phyloP scores from a whole-genome alignment of 495 filamentous ascomycete genomes.

The Aspergillus funiculosus region DNA sequence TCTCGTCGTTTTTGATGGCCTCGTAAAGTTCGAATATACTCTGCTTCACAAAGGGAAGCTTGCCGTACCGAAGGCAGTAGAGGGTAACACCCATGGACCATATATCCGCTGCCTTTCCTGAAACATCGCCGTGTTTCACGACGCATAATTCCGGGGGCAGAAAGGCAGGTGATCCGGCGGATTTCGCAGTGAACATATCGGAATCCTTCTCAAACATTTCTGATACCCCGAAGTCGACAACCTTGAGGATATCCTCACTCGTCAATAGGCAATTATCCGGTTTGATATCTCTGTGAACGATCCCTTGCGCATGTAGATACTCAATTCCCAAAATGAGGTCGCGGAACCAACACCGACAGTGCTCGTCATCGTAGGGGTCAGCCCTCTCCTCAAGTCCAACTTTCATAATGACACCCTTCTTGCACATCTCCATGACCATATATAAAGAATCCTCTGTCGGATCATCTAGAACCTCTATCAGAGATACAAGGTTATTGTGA shows the following conservation, averaged over 20 bases:
- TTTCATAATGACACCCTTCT: constrained; percentile 97
- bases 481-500: constrained; percentile 83
- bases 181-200: constrained; percentile 89
- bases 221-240: constrained; percentile 97
- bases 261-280: constrained; percentile 93
- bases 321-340: constrained; percentile 95
- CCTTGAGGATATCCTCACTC: constrained; percentile 84
- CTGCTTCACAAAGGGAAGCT: constrained; percentile 72
- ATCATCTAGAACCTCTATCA: constrained; percentile 93
- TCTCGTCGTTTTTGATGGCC: constrained; percentile 66
- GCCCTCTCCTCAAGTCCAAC: constrained; percentile 80
- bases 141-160: constrained; percentile 90
- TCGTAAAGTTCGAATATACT: constrained; percentile 84
- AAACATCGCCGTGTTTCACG: constrained; percentile 79
- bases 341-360: constrained; percentile 85
- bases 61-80: constrained; percentile 86
- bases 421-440: constrained; percentile 99
- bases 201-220: constrained; percentile 93
- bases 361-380: constrained; percentile 77
- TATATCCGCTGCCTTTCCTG: constrained; percentile 85
- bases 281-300: constrained; percentile 96
- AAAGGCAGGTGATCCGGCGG: constrained; percentile 92
- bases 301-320: constrained; percentile 91
- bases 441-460: constrained; percentile 93
- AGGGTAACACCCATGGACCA: constrained; percentile 98